Percentiles rank a stretch among this genome's conserved stretches.
phyloP scores from a whole-genome alignment of 2,329 filamentous ascomycete genomes.

The Aureobasidium sp. region DNA sequence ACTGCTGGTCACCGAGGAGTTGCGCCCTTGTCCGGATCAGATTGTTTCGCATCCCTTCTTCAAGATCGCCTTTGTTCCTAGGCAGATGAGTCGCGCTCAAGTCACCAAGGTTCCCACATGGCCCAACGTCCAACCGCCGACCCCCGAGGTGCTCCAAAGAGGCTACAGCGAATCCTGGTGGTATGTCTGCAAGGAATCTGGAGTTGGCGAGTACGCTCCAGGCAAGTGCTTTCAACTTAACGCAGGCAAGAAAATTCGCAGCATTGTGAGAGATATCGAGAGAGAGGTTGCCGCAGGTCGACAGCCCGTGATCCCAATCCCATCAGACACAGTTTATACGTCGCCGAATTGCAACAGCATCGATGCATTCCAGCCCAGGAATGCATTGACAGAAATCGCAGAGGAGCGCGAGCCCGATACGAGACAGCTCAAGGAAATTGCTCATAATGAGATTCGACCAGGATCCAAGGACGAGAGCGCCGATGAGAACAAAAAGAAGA shows the following conservation, averaged over 20 bases:
- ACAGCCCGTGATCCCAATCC: conserved; percentile 44
- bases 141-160: conserved; percentile 36
- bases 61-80: conserved; percentile 65
- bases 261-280: conserved; percentile 44
- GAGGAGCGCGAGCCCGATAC: conserved; percentile 37
- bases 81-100: conserved; percentile 39
- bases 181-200: conserved; percentile 43
- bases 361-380: conserved; percentile 30
- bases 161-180: conserved; percentile 48
- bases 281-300: conserved; percentile 42
- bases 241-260: conserved; percentile 41
- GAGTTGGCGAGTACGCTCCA: conserved; percentile 42
- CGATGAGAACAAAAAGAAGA: conserved; percentile 19
- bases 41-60: conserved; percentile 80
- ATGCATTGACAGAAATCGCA: conserved; percentile 32
- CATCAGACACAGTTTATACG: conserved; percentile 41
- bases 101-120: conserved; percentile 42
- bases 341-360: conserved; percentile 36
- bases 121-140: conserved; percentile 38
- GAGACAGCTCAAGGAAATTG: conserved; percentile 37
- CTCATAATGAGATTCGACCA: conserved; percentile 35
- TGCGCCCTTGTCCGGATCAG: conserved; percentile 65
- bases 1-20: conserved; percentile 68
- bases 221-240: conserved; percentile 42
- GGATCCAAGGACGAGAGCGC: neutral